Percentiles rank a stretch among this genome's conserved stretches.
Evolutionary conservation across 352 stramenopile genomes (phyloP).

Genomic region (Phytopythium boreale): DNA sequence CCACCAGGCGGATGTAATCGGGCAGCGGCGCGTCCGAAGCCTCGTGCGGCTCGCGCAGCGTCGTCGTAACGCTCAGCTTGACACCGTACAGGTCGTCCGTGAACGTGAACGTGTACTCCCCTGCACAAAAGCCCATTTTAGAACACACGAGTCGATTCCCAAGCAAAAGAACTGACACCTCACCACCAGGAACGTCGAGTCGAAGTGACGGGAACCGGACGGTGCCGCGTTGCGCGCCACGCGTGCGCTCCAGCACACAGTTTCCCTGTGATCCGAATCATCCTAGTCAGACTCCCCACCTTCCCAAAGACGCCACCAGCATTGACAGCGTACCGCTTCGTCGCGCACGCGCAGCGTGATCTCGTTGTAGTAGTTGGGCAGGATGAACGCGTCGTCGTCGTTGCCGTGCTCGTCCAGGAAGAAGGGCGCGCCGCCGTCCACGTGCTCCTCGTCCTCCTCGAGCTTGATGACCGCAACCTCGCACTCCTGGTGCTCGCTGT

Average conservation of each 20-base stretch:
- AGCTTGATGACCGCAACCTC: constrained; percentile 64
- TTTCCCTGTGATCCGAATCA: constrained; percentile 31
- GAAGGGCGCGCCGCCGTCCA: constrained; percentile 48
- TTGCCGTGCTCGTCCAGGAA: constrained; percentile 64
- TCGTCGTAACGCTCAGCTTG: constrained; percentile 50
- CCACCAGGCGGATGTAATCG: constrained; percentile 27
- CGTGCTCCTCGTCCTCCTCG: constrained; percentile 73
- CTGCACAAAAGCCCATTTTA: too few relatives aligned
- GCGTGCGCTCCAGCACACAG: constrained; percentile 55
- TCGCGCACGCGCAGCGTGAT: constrained; percentile 53
- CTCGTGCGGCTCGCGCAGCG: constrained; percentile 42
- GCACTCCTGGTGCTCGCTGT: constrained; percentile 70
- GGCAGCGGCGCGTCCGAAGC: constrained; percentile 34
- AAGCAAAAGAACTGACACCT: constrained; percentile 6
- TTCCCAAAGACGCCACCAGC: background rate
- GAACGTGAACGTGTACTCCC: constrained; percentile 72
- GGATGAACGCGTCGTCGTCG: constrained; percentile 63
- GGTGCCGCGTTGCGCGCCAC: constrained; percentile 40
- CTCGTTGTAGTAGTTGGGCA: constrained; percentile 63
- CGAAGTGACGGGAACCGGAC: constrained; percentile 57
- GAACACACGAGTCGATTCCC: background rate
- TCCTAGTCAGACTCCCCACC: background rate
- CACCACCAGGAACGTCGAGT: constrained; percentile 64
- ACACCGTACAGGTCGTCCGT: constrained; percentile 56
- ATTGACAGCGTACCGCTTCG: constrained; percentile 33